Evolutionary conservation across 148 eudicot species (phyloP).

Genomic region (Arbutus unedo): DNA sequence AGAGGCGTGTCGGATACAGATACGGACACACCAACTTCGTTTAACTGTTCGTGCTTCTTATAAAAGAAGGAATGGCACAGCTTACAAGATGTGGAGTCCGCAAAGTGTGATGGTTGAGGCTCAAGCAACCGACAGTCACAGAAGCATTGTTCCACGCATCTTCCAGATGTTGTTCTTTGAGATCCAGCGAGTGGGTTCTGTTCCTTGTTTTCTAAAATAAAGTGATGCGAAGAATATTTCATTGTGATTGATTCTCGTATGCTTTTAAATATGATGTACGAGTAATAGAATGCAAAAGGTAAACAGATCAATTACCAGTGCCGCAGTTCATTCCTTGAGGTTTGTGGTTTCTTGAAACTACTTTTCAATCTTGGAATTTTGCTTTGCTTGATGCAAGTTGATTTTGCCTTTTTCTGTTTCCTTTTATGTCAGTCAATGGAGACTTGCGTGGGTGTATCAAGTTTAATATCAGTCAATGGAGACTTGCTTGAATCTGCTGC

Average conservation of each 20-base stretch:
- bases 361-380: not conserved
- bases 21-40: too few species aligned
- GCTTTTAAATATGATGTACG: slow-evolving; percentile 32
- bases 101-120: slow-evolving; percentile 88
- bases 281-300: slow-evolving; percentile 51
- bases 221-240: not conserved
- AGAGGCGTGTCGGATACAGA: too few species aligned
- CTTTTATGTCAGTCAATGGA: not conserved
- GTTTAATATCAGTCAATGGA: not conserved
- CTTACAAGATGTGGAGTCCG: slow-evolving; percentile 98
- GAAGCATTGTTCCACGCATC: slow-evolving; percentile 84
- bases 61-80: slow-evolving; percentile 62
- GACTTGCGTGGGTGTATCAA: not conserved
- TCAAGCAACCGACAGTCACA: slow-evolving; percentile 46
- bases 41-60: too few species aligned
- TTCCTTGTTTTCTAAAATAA: not conserved
- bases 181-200: slow-evolving; percentile 63
- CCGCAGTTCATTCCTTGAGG: slow-evolving; percentile 97
- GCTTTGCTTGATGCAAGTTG: not conserved
- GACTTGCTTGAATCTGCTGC: not conserved
- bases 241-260: not conserved
- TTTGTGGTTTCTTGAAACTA: slow-evolving; percentile 21
- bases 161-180: slow-evolving; percentile 79
- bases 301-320: slow-evolving; percentile 80
- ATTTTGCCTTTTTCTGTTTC: not conserved